Percentiles rank a stretch among this genome's conserved stretches.
These are phyloP conservation scores for Otatea glauca DNA, from an alignment of 176 grass and related monocot genomes.

Conservation along the genomic window DNA sequence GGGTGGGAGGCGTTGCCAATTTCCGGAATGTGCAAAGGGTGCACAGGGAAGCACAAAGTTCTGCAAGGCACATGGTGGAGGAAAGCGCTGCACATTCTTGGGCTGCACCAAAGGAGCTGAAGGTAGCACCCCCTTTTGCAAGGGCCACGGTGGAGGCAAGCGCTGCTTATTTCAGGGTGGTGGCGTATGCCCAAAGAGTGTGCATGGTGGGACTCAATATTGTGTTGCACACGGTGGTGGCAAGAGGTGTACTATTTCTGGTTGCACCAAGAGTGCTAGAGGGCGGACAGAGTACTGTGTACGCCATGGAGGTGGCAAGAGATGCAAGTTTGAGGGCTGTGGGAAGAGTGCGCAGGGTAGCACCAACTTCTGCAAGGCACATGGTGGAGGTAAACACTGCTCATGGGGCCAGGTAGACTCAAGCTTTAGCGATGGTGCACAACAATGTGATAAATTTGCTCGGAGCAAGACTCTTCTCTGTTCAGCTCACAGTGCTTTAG, in stretches of 20 bases:
- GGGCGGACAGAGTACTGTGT: slow-evolving; percentile 87
- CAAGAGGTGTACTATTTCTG: slow-evolving; percentile 70
- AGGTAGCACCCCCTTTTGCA: slow-evolving; percentile 86
- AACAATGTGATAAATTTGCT: slow-evolving; percentile 67
- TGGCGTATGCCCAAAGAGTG: slow-evolving; percentile 83
- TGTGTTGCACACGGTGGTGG: slow-evolving; percentile 92
- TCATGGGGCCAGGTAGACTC: slow-evolving; percentile 51
- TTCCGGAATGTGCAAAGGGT: slow-evolving; percentile 74
- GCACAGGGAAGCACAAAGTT: slow-evolving; percentile 94
- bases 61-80: slow-evolving; percentile 90
- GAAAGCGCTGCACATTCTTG: slow-evolving; percentile 91
- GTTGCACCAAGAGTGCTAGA: slow-evolving; percentile 86
- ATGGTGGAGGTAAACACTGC: slow-evolving; percentile 82
- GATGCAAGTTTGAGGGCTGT: slow-evolving; percentile 66
- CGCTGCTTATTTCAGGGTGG: slow-evolving; percentile 83
- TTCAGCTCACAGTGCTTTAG: slow-evolving; percentile 61
- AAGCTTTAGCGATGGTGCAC: slow-evolving; percentile 32
- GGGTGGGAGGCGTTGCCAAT: slow-evolving; percentile 84
- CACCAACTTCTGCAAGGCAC: slow-evolving; percentile 82
- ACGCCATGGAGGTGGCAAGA: slow-evolving; percentile 90
- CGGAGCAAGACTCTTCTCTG: slow-evolving; percentile 74
- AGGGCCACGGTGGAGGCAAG: slow-evolving; percentile 95
- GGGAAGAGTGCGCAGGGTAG: slow-evolving; percentile 80
- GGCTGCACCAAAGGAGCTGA: slow-evolving; percentile 92
- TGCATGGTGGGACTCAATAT: slow-evolving; percentile 79